Base-by-base conservation (phyloP, 2,329 filamentous ascomycete species). In the Penicillium sp. region DNA sequence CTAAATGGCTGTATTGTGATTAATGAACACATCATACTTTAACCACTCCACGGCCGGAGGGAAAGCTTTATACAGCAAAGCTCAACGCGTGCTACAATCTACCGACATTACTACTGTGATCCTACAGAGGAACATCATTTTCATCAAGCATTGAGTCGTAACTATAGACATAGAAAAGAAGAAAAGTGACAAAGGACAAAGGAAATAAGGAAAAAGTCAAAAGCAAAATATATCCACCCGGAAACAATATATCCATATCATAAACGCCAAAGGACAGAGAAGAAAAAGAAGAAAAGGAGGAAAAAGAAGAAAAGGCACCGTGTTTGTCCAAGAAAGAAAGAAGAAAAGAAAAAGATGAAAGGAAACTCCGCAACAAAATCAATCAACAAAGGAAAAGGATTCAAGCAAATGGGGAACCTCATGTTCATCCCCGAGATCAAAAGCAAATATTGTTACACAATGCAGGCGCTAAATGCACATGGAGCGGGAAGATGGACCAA, bases 401-500 rank as follows among this genome's bases (percentile, higher is more conserved):
- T 43, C 39, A n/a, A 51, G 43, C 37, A 42, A 31, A 31, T 38
- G 24, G 48, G 21, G 38, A 10, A 45, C 37, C 34, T 46, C 19
- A 28, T 31, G 35, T 55, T 31, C 50, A 35, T 32, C 52, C 43
- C 39, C 51, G 32, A 40, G 26, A 37, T 53, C 44, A 49, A 57
- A 57, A 52, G 24, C 41, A 49, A 53, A 55, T 58, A 58, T 49
- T 60, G 50, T 57, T 59, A 61, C 31, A 51, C 59, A 62, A 60
- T 57, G 62, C 56, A 55, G 56, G 58, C 56, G 63, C 64, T 65
- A 64, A 63, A 57, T 49, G 43, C 54, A 55, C 49, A 61, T 52
- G 55, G 49, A 43, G 48, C 51, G 54, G 52, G 43, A 45, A 46
- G 44, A 52, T 43, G 32, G 50, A 45, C 26, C 31, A 48, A 44